Base-by-base conservation (phyloP, 805 yeast species). In the Zygosaccharomyces lentus region DNA sequence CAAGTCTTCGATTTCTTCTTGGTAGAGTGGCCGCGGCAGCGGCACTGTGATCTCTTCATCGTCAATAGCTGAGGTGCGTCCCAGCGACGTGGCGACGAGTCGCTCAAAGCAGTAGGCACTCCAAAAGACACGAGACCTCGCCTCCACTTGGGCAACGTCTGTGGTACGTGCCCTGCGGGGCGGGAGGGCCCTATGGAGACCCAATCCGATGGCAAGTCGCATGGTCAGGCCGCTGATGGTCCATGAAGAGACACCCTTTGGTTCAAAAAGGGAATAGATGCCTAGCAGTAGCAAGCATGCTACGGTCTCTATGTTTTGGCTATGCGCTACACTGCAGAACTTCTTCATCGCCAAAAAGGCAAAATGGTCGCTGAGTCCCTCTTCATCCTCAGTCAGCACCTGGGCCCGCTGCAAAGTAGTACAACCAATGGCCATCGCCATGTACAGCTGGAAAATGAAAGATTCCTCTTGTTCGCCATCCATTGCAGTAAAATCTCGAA, bases 371-470 rank as follows among this genome's bases (percentile, higher is more conserved):
- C 73, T 69, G 36, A 71, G 54, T 4, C 66, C 62, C 30, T 57
- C 69, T 42, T 65, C 66, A n/a, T 66, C 64, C 13, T 61, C 59
- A 3, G 64, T 61, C 6, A 73, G 49, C 49, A 64, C 57, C 3
- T 69, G 71, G 3, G 71, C 70, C 44, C 71, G 60, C 36, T 71
- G 72, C 41, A 78, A 58, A 2, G 78, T 71, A 8, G 79, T 73
- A 45, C 79, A 75, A 1, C 82, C 82, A 34, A 76, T 73, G 4
- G 80, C 78, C 62, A 76, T 66, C 2, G 76, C 70, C 76, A 78
- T 73, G 55, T 70, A 72, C 9, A 77, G 51, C 58, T 78, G 76
- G 50, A 76, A 77, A 19, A 66, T 59, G 16, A 64, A 65, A 2
- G 52, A 39, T 12, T 53, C 56, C 44, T 59, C 62, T 39, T 52